Evolutionary conservation across 2,329 filamentous ascomycete species (phyloP), one percentile per base, ranked within the genome.

Genomic region (Fusarium pilosicola): DNA sequence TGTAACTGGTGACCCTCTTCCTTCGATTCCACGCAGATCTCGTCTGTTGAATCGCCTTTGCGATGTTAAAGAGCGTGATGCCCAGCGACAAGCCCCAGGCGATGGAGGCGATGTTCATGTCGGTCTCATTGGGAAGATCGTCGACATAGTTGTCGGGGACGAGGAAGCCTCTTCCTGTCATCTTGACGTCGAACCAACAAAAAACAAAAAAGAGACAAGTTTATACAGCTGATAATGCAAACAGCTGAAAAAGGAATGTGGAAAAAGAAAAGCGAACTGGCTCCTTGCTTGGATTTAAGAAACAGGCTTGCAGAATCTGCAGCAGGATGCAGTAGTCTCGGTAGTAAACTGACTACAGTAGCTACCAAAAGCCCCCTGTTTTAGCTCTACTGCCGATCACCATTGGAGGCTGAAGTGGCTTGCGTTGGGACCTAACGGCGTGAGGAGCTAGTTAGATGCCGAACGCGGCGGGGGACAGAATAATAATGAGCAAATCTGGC

Each of bases 81-180:
- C 76, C 77, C 42, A 78, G 45, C n/a, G 77, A 77, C 44, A 78
- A 36, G 32, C 77, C 77, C 77, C 77, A 78, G 24, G 75, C 74
- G 57, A 78, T 78, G 17, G 76, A 78, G 18, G 77, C 77, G 46
- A 78, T 38, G 59, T 78, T 78, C 77, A 78, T 77, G 32, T 78
- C 75, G 44, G 41, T 56, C 3, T 78, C 77, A 30, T 67, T 60
- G 11, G 76, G 76, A 22, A 65, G 42, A 3, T 77, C 71, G 17
- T 52, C 60, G 45, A 65, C 57, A 56, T 73, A 78, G 26, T 24
- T 18, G 8, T 76, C 75, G 1, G 77, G 77, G 22, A 78, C 70
- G 8, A 78, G 65, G 28, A 77, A 78, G 6, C 77, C 65, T 34
- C 14, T 51, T 14, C 59, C 76, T 24, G 56, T 57, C 74, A 77